A percentile compares a stretch with the other conserved stretches of the same genome.
These are phyloP conservation scores for Yarrowia sp. DNA, from an alignment of 805 yeast genomes.

Conservation along the genomic window DNA sequence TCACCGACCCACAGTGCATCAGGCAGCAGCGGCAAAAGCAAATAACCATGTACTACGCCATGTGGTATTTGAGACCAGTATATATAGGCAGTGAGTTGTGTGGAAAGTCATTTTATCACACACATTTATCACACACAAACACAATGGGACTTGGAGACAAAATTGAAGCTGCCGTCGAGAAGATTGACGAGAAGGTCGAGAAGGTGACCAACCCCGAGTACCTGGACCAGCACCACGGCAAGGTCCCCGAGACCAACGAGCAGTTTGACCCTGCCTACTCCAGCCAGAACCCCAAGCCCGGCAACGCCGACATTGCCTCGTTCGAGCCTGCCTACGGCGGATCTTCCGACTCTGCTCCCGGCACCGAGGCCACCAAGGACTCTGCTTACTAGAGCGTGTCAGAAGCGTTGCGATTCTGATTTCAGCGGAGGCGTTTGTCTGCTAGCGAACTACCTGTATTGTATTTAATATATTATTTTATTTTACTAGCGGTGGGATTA, in stretches of 20 bases:
- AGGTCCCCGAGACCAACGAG: constrained; percentile 29
- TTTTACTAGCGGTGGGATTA: background rate
- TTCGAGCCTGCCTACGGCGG: constrained; percentile 35
- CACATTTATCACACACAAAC: constrained; percentile 6
- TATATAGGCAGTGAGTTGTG: background rate
- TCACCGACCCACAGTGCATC: constrained; percentile 10
- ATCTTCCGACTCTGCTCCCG: background rate
- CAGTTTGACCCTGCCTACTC: constrained; percentile 38
- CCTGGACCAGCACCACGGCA: constrained; percentile 8
- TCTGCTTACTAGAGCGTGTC: constrained; percentile 11
- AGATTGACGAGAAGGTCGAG: constrained; percentile 32
- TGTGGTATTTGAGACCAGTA: constrained; percentile 5
- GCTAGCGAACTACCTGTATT: background rate
- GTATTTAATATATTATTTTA: constrained; percentile 15
- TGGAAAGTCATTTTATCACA: background rate
- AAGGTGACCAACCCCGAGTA: constrained; percentile 28
- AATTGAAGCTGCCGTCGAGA: constrained; percentile 24
- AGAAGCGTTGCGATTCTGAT: too few species aligned
- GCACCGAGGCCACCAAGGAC: constrained; percentile 30
- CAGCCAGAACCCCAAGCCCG: constrained; percentile 26
- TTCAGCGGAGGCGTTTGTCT: too few species aligned
- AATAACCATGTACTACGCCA: constrained; percentile 1
- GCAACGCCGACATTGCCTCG: constrained; percentile 23
- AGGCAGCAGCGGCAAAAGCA: constrained; percentile 21
- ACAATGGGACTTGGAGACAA: constrained; percentile 24